Evolutionary conservation across 371 early-diverging fungal species (phyloP), one percentile per base, ranked within the genome.

Genomic region (Apophysomyces variabilis): DNA sequence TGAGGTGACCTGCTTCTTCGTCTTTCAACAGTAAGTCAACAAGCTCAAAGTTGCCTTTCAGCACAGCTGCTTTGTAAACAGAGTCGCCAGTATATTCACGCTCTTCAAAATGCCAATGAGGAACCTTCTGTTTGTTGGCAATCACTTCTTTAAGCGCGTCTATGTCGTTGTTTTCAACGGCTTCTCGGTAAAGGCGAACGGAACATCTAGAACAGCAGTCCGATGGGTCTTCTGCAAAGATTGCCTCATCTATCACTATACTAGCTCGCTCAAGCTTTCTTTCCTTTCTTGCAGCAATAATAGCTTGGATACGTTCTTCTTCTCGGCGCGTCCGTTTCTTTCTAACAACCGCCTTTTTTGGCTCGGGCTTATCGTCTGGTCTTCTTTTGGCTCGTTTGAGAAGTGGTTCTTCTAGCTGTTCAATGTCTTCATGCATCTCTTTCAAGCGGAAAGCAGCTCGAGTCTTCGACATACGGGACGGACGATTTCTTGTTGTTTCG

Each of bases 141-240:
- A 77, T 44, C 8, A 66, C 12, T 1, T 9, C 54, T 35, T 70
- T 69, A 26, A 82, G 66, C 21, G 32, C 62, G 1, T 60, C 44
- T 12, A 69, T 12, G 58, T 75, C 66, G 9, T 68, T 54, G 11
- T 57, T 67, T 16, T 70, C 67, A 14, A 82, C 54, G 7, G 66
- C 69, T 41, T 63, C 56, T 9, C 78, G 70, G 39, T 75, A 78
- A 4, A 45, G 54, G 1, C 44, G 38, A 11, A 69, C 38, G 8
- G 75, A 63, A 43, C 83, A 82, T 5, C 65, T 59, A 18, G 73
- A 60, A 54, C 83, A 82, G 6, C 83, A 82, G 16, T 79, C 70
- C 8, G 62, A 68, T 3, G 61, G 59, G 21, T 67, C 47, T 26
- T 61, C 41, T 7, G 38, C 32, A 5, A 60, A 56, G 13, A 64